These are phyloP conservation scores for Fusarium sambucinum DNA, from an alignment of 2,329 filamentous ascomycete genomes.

Conservation along the genomic window DNA sequence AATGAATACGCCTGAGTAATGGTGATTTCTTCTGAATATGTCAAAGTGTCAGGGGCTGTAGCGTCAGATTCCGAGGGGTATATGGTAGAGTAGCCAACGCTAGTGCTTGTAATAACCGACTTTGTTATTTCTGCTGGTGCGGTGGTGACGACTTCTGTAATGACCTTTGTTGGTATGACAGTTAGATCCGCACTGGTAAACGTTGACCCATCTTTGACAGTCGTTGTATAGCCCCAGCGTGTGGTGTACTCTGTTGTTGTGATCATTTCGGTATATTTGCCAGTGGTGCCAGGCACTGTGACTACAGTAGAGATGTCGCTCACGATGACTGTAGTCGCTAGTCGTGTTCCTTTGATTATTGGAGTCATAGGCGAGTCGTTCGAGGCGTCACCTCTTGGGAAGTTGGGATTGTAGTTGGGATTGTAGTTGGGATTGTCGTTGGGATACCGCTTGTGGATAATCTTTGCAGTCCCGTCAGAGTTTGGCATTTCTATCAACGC, in stretches of 20 bases:
- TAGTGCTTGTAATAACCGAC: slow-evolving; percentile 12
- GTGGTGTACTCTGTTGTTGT: slow-evolving; percentile 32
- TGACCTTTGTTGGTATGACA: slow-evolving; percentile 29
- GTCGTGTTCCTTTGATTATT: background rate
- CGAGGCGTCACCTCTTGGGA: background rate
- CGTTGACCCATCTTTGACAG: slow-evolving; percentile 22
- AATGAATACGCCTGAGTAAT: slow-evolving; percentile 21
- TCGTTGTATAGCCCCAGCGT: slow-evolving; percentile 21
- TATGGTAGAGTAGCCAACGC: slow-evolving; percentile 25
- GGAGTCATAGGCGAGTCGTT: slow-evolving; percentile 12
- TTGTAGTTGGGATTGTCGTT: background rate
- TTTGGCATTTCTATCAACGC: slow-evolving; percentile 43
- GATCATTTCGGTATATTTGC: slow-evolving; percentile 37
- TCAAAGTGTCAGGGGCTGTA: slow-evolving; percentile 5
- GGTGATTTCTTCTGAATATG: slow-evolving; percentile 19
- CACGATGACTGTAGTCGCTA: slow-evolving; percentile 36
- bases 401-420: too few species aligned
- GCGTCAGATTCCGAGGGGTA: slow-evolving; percentile 13
- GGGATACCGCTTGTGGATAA: slow-evolving; percentile 31
- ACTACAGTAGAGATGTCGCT: slow-evolving; percentile 30
- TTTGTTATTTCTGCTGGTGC: slow-evolving; percentile 14
- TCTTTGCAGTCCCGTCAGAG: slow-evolving; percentile 41
- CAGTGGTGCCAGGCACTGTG: slow-evolving; percentile 41
- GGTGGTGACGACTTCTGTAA: slow-evolving; percentile 24
- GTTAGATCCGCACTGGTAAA: slow-evolving; percentile 17